Evolutionary conservation across 1,284 basidiomycete species (phyloP), one percentile per base, ranked within the genome.

Genomic region (Ceratobasidium sp.): DNA sequence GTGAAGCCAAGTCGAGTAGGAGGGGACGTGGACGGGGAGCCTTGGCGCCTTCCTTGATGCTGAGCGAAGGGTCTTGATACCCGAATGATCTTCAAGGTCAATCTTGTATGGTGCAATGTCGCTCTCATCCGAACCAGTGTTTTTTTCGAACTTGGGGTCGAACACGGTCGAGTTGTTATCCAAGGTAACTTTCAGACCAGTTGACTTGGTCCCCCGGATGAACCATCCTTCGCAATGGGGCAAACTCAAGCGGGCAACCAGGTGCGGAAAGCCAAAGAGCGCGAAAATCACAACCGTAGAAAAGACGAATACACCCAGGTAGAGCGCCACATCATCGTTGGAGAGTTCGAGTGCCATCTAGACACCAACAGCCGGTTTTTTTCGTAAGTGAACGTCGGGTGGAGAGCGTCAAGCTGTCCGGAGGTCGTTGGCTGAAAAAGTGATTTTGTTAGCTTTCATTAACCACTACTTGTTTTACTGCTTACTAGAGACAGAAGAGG

Each of bases 191-290:
- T 25, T 60, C 27, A 29, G n/a, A 31, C 29, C 60, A 25, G 54
- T 27, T 12, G 55, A 56, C 49, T 68, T 60, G 12, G 35, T 45
- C 29, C 42, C 31, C 31, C 64, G 53, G 34, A 71, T 56, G 7
- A 71, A 17, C 64, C 64, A 71, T 27, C 70, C 70, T n/a, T 60
- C 56, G 38, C 60, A 67, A 45, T 53, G 29, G n/a, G 62, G 62
- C 29, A 68, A 43, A 72, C 79, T 40, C 74, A 80, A 72, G 76
- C 78, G 74, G 64, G 79, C 32, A 73, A 74, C 15, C 71, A 76
- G 20, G 42, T 78, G 67, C 76, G 78, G 34, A 75, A 77, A 54
- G 58, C 71, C 8, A 75, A 76, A 7, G 72, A 72, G 15, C 75
- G 76, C 12, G 74, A 78, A 71, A 49, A 72, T 32, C 43, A 70